Conservation (phyloP, 2,329 filamentous ascomycete genomes). For the Xylariales sp. region DNA sequence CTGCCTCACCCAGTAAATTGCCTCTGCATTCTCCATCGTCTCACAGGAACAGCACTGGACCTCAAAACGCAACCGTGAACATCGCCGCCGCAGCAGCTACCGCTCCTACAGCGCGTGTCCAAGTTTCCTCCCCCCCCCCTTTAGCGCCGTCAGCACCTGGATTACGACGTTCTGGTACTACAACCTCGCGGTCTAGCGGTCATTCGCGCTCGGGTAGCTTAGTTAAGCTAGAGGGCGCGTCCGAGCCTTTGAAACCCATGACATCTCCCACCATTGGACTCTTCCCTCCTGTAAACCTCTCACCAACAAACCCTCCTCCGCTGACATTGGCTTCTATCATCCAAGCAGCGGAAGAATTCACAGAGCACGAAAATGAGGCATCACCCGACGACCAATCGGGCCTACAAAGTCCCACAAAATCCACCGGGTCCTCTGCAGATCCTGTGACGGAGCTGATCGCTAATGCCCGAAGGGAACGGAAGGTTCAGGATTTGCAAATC, state of each 20-base stretch:
- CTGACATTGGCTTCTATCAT: slow-evolving; percentile 67
- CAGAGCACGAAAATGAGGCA: slow-evolving; percentile 51
- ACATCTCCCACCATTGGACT: slow-evolving; percentile 45
- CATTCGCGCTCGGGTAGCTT: slow-evolving; percentile 58
- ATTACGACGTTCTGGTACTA: slow-evolving; percentile 58
- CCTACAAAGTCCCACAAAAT: slow-evolving; percentile 69
- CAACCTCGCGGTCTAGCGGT: slow-evolving; percentile 52
- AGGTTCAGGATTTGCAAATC: slow-evolving; percentile 95
- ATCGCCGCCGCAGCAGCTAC: not conserved
- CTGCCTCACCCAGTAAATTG: slow-evolving; percentile 64
- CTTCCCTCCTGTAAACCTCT: slow-evolving; percentile 51
- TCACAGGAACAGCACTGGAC: slow-evolving; percentile 38
- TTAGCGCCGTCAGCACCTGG: slow-evolving; percentile 51
- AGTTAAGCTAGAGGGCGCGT: slow-evolving; percentile 41
- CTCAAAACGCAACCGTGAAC: slow-evolving; percentile 32
- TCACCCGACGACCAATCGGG: slow-evolving; percentile 51
- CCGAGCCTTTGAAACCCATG: slow-evolving; percentile 44
- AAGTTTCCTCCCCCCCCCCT: slow-evolving; percentile 53
- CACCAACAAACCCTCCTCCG: slow-evolving; percentile 52
- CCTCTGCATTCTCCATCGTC: slow-evolving; percentile 42
- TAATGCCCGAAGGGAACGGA: slow-evolving; percentile 91
- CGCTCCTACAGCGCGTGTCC: slow-evolving; percentile 46
- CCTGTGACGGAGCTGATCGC: slow-evolving; percentile 80
- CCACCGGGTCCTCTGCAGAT: slow-evolving; percentile 65
- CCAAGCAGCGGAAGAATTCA: slow-evolving; percentile 65